Conservation (phyloP, 441 rosid species). For the Populus hybrid region DNA sequence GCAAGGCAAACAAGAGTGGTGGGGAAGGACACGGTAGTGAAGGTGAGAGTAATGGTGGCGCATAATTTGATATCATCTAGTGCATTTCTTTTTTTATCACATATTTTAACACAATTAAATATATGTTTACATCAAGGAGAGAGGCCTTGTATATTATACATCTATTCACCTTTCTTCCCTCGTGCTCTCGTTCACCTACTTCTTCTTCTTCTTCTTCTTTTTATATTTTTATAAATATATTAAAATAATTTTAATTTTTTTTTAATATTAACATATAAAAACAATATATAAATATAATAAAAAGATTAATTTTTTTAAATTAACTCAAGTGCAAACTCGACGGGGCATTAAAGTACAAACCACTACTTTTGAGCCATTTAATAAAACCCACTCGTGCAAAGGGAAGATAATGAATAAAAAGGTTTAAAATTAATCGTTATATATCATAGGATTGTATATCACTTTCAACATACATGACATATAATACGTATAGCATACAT, state of each 20-base stretch:
- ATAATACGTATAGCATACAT: not conserved
- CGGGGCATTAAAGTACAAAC: not conserved
- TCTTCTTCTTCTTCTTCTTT: too few species aligned
- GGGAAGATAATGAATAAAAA: not conserved
- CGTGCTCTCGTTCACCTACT: not conserved
- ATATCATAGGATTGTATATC: not conserved
- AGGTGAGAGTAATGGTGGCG: constrained; percentile 22
- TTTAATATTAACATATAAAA: too few species aligned
- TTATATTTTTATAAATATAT: too few species aligned
- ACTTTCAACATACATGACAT: not conserved
- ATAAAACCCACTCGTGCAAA: constrained; percentile 25
- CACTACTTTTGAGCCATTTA: constrained; percentile 5
- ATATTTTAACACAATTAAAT: not conserved
- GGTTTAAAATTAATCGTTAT: constrained; percentile 29
- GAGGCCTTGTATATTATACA: not conserved
- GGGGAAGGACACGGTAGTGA: constrained; percentile 19
- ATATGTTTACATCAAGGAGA: not conserved
- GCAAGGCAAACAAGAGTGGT: constrained; percentile 4
- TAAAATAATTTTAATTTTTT: too few species aligned
- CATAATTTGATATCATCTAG: constrained; percentile 22
- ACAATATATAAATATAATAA: too few species aligned
- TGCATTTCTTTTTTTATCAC: not conserved
- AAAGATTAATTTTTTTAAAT: too few species aligned
- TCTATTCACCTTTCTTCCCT: constrained; percentile 10
- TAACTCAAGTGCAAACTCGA: too few species aligned